These are phyloP conservation scores for Pestalotiopsis sp. DNA, from an alignment of 2,329 filamentous ascomycete genomes.

Conservation along the genomic window DNA sequence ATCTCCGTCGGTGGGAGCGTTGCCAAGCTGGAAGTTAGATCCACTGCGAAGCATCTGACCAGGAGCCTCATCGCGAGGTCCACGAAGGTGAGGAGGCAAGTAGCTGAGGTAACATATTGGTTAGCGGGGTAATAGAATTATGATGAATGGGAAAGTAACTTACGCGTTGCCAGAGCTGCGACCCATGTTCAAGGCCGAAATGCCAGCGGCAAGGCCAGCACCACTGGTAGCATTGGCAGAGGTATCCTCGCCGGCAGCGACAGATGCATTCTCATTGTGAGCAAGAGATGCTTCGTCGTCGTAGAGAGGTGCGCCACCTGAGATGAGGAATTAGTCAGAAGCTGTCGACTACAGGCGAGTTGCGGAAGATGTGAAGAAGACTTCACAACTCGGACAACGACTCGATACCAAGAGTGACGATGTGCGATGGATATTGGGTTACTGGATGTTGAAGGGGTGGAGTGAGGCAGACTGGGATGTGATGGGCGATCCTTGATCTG, in stretches of 20 bases:
- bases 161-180: not conserved
- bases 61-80: not conserved
- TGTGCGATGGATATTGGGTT: no score
- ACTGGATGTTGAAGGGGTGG: not conserved
- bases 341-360: not conserved
- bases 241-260: not conserved
- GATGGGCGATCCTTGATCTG: not conserved
- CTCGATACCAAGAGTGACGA: no score
- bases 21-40: slow-evolving; percentile 17
- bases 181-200: not conserved
- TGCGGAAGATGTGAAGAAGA: not conserved
- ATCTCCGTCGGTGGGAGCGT: slow-evolving; percentile 17
- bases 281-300: not conserved
- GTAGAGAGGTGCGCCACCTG: not conserved
- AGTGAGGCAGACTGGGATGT: not conserved
- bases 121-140: not conserved
- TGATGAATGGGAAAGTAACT: not conserved
- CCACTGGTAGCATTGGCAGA: not conserved
- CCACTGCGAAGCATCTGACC: not conserved
- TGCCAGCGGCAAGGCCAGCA: not conserved
- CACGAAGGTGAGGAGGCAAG: not conserved
- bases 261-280: not conserved
- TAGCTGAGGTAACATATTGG: not conserved
- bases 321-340: not conserved
- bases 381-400: no score